phyloP scores from a whole-genome alignment of 768 basidiomycete species.

The Neoboletus brunneissimus region DNA sequence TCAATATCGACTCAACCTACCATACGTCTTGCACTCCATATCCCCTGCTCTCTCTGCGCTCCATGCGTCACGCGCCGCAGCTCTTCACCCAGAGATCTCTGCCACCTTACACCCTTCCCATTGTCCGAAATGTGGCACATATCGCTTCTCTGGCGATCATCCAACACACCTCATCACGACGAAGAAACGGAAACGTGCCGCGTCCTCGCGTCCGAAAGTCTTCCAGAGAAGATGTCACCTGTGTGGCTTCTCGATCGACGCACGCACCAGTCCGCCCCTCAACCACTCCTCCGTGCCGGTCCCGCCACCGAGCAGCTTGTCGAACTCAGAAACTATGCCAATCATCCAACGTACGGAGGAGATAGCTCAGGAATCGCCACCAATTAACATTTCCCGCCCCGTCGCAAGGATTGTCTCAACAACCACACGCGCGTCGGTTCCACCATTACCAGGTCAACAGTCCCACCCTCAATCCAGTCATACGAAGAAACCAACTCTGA shows the following conservation, averaged over 20 bases:
- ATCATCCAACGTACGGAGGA: background rate
- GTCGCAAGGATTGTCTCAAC: background rate
- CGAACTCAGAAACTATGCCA: background rate
- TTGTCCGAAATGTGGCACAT: slow-evolving; percentile 56
- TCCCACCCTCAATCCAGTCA: slow-evolving; percentile 39
- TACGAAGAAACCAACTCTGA: slow-evolving; percentile 46
- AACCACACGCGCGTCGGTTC: background rate
- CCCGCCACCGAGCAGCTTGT: background rate
- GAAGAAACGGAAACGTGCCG: slow-evolving; percentile 15
- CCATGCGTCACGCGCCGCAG: slow-evolving; percentile 45
- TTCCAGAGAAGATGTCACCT: slow-evolving; percentile 18
- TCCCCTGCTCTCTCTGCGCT: slow-evolving; percentile 63
- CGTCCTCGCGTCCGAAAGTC: background rate
- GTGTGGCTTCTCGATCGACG: slow-evolving; percentile 18
- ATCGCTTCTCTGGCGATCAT: slow-evolving; percentile 41
- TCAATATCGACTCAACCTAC: slow-evolving; percentile 47
- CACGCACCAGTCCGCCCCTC: background rate
- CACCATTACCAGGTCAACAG: slow-evolving; percentile 21
- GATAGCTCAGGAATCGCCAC: background rate
- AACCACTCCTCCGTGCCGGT: background rate
- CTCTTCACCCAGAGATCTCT: slow-evolving; percentile 29
- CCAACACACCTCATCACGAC: slow-evolving; percentile 33
- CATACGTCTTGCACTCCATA: slow-evolving; percentile 46
- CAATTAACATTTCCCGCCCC: background rate
- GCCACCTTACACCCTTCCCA: slow-evolving; percentile 25